A percentile compares a stretch with the other conserved stretches of the same genome.
phyloP scores from a whole-genome alignment of 257 asterid species.

The Eucommia ulmoides region DNA sequence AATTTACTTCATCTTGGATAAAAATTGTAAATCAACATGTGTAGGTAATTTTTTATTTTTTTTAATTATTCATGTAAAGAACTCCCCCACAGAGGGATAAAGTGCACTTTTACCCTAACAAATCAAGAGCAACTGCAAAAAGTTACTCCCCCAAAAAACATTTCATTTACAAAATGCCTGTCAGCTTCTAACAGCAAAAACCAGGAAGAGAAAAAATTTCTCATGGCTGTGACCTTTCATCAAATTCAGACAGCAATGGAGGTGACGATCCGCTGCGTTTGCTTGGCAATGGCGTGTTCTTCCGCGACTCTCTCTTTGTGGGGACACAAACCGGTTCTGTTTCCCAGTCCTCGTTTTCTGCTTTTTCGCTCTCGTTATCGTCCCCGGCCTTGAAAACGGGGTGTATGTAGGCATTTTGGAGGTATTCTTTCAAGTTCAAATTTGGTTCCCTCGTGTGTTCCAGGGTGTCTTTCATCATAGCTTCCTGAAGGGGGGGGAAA shows the following conservation, averaged over 20 bases:
- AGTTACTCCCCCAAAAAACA: too few species aligned
- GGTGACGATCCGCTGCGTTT: conserved; percentile 51
- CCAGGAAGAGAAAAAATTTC: too few species aligned
- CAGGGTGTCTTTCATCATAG: conserved; percentile 84
- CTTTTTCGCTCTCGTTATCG: conserved; percentile 29
- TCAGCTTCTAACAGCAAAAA: too few species aligned
- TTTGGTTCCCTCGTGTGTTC: conserved; percentile 73
- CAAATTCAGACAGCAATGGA: conserved; percentile 28
- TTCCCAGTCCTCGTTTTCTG: conserved; percentile 14
- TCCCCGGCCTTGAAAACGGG: conserved; percentile 61
- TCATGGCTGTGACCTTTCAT: too few species aligned
- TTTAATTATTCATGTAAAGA: too few species aligned
- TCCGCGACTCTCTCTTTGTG: conserved; percentile 61
- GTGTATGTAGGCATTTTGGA: conserved; percentile 58
- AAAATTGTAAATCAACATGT: too few species aligned
- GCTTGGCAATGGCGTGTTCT: conserved; percentile 66
- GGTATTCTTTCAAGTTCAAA: conserved; percentile 56
- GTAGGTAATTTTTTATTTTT: too few species aligned
- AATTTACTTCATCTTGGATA: too few species aligned
- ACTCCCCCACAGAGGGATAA: too few species aligned
- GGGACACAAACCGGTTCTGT: conserved; percentile 41
- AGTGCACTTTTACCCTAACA: too few species aligned
- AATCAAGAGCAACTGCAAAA: too few species aligned
- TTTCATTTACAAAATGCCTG: too few species aligned
- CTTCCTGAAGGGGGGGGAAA: conserved; percentile 84